Conservation (phyloP, 2,329 filamentous ascomycete species). For the Sclerotinia subarctica region DNA sequence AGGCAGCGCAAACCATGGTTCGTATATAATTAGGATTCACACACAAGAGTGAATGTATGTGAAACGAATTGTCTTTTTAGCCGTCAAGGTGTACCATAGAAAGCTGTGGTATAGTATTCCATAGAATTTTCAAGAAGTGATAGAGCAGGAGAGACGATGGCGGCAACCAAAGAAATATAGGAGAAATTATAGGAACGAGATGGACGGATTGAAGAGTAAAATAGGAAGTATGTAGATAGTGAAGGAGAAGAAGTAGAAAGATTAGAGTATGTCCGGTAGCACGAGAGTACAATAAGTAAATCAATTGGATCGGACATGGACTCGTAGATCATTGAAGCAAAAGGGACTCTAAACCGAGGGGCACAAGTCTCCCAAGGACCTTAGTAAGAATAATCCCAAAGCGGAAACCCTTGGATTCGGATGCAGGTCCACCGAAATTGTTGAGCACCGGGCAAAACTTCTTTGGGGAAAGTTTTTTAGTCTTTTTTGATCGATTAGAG, state of each 20-base stretch:
- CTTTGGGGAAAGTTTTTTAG: not conserved
- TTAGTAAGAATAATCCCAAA: not conserved
- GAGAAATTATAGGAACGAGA: not conserved
- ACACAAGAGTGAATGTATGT: not conserved
- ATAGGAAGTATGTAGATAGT: not conserved
- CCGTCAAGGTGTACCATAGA: not conserved
- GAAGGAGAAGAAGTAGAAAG: conserved; percentile 5
- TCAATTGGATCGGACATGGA: conserved; percentile 4
- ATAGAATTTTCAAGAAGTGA: not conserved
- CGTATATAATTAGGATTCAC: conserved; percentile 2
- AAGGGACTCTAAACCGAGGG: not conserved
- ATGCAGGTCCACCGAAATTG: not conserved
- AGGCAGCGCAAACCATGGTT: conserved; percentile 36
- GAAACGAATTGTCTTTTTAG: not conserved
- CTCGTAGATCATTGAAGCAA: not conserved
- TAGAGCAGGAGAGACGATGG: too few relatives aligned
- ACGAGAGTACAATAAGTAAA: conserved; percentile 12
- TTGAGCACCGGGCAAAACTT: not conserved
- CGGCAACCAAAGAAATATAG: not conserved
- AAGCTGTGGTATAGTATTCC: not conserved
- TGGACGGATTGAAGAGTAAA: not conserved
- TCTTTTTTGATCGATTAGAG: too few relatives aligned
- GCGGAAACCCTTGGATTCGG: not conserved
- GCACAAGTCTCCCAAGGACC: not conserved
- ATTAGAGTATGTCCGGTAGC: conserved; percentile 14